These are phyloP conservation scores for Leccinum uliginosum DNA, from an alignment of 768 basidiomycete species.

Conservation along the genomic window DNA sequence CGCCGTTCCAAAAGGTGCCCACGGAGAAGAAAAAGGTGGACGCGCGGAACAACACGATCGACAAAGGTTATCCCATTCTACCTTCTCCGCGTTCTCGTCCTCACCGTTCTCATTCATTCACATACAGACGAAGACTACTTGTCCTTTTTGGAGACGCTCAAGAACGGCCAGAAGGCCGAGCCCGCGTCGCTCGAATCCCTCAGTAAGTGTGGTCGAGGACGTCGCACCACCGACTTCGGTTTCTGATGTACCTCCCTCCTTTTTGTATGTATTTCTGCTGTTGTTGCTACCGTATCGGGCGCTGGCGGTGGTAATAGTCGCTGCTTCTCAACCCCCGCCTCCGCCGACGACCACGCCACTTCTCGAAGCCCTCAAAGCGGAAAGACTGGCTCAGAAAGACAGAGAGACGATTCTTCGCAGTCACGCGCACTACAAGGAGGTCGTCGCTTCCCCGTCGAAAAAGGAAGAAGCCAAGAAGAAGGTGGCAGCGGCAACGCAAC, in stretches of 20 bases:
- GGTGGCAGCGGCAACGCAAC: constrained; percentile 3
- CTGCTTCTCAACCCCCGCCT: constrained; percentile 53
- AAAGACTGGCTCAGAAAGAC: constrained; percentile 60
- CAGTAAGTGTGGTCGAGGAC: constrained; percentile 6
- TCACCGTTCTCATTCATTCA: too few relatives aligned
- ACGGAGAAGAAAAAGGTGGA: constrained; percentile 73
- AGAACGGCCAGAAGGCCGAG: constrained; percentile 48
- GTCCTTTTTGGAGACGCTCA: constrained; percentile 75
- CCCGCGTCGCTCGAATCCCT: constrained; percentile 60
- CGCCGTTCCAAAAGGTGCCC: constrained; percentile 87
- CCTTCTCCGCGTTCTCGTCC: not conserved
- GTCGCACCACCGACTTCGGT: not conserved
- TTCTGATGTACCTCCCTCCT: not conserved
- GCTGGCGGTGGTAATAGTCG: constrained; percentile 42
- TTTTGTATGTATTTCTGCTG: not conserved
- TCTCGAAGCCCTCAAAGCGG: constrained; percentile 87
- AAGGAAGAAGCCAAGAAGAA: constrained; percentile 41
- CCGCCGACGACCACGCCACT: constrained; percentile 84
- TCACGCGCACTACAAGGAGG: constrained; percentile 68
- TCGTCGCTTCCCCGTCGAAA: constrained; percentile 25
- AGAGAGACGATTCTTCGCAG: constrained; percentile 69
- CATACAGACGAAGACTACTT: constrained; percentile 73
- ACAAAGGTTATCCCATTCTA: constrained; percentile 40
- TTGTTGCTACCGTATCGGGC: not conserved
- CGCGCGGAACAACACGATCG: constrained; percentile 80